Percentiles rank a stretch among this genome's conserved stretches.
phyloP scores from a whole-genome alignment of 2,329 filamentous ascomycete genomes.

The Colletotrichum horii region DNA sequence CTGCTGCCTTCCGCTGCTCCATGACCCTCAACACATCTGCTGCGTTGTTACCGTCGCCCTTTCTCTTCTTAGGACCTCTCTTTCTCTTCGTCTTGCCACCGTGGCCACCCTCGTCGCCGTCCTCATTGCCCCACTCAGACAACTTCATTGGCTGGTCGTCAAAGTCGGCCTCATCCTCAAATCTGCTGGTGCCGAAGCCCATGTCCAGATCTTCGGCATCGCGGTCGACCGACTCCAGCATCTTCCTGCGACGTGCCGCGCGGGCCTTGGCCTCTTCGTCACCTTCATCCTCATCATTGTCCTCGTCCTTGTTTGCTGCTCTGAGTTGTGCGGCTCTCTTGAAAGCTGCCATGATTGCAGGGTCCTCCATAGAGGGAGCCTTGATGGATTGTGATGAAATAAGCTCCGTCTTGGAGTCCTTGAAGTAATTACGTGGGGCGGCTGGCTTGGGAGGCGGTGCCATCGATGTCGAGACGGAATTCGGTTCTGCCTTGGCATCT shows the following conservation, averaged over 20 bases:
- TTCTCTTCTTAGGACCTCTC: conserved; percentile 75
- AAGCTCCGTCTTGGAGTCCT: conserved; percentile 60
- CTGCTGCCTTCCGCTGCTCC: conserved; percentile 58
- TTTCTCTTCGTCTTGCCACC: conserved; percentile 66
- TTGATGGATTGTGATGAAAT: conserved; percentile 57
- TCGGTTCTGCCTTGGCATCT: conserved; percentile 20
- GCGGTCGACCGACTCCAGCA: conserved; percentile 75
- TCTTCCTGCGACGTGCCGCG: conserved; percentile 72
- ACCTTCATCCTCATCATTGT: conserved; percentile 43
- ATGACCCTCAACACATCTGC: conserved; percentile 82
- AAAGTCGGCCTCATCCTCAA: conserved; percentile 86
- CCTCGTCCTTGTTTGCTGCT: conserved; percentile 34
- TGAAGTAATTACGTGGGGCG: conserved; percentile 65
- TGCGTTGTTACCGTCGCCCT: conserved; percentile 79
- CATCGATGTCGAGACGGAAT: conserved; percentile 39
- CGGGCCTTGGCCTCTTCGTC: conserved; percentile 57
- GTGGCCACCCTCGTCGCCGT: conserved; percentile 50
- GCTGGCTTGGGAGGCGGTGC: conserved; percentile 50
- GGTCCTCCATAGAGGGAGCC: conserved; percentile 69
- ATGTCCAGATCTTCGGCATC: conserved; percentile 93
- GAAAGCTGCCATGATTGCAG: conserved; percentile 81
- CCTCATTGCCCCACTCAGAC: conserved; percentile 64
- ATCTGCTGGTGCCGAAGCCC: conserved; percentile 88
- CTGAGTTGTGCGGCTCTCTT: conserved; percentile 79
- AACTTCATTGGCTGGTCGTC: conserved; percentile 72